phyloP scores from a whole-genome alignment of 1,139 yeast species.

The Scheffersomyces stambukii region DNA sequence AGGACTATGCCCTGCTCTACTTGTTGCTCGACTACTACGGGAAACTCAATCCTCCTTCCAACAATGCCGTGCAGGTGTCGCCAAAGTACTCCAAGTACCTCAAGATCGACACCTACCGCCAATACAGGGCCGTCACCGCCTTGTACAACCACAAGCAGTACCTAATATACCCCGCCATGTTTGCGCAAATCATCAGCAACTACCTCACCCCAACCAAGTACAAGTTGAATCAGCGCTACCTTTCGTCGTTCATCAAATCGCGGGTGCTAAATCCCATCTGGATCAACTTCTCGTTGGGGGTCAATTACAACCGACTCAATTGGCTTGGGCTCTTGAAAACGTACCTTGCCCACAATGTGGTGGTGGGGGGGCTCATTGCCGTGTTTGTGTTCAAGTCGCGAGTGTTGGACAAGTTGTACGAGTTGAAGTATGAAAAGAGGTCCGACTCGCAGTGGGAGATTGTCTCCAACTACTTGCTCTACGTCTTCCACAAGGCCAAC shows the following conservation, averaged over 20 bases:
- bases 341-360: conserved; percentile 26
- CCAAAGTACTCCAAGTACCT: conserved; percentile 24
- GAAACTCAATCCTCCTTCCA: conserved; percentile 33
- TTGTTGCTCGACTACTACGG: conserved; percentile 31
- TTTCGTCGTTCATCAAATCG: conserved; percentile 29
- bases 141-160: conserved; percentile 31
- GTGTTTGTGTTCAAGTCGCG: conserved; percentile 20
- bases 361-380: conserved; percentile 18
- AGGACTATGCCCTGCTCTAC: conserved; percentile 38
- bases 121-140: conserved; percentile 12
- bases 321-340: conserved; percentile 26
- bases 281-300: conserved; percentile 35
- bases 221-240: conserved; percentile 35
- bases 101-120: conserved; percentile 22
- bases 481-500: conserved; percentile 26
- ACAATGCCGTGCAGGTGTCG: conserved; percentile 24
- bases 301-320: conserved; percentile 21
- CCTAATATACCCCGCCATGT: conserved; percentile 32
- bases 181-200: conserved; percentile 40
- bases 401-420: conserved; percentile 26
- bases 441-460: conserved; percentile 10
- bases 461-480: conserved; percentile 17
- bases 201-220: conserved; percentile 39
- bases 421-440: conserved; percentile 18
- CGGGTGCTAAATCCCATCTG: conserved; percentile 40